phyloP scores from a whole-genome alignment of 306 rosid species.

The Dryas drummondii region DNA sequence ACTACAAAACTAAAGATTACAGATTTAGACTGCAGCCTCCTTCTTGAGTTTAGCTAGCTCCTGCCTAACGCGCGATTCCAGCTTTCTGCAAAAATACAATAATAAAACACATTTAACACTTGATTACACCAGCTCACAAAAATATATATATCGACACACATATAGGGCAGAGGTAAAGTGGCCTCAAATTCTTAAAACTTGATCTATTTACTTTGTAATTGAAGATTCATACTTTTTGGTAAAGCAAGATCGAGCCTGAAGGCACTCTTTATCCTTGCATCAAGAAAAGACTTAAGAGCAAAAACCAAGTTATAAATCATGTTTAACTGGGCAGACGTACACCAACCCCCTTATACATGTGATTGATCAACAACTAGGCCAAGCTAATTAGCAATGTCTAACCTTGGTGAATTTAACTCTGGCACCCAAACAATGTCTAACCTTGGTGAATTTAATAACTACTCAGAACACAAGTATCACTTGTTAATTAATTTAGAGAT shows the following conservation, averaged over 20 bases:
- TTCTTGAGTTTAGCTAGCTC: slow-evolving; percentile 47
- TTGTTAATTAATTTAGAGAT: no score
- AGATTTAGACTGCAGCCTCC: slow-evolving; percentile 19
- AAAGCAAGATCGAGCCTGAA: neutral
- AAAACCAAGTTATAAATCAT: neutral
- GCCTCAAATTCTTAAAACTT: neutral
- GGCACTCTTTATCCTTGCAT: neutral
- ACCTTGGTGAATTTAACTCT: neutral
- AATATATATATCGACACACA: no score
- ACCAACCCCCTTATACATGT: neutral
- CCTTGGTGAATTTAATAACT: no score
- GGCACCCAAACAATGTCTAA: no score
- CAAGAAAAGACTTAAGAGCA: neutral
- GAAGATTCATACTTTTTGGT: neutral
- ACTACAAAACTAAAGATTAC: neutral
- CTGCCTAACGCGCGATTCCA: slow-evolving; percentile 38
- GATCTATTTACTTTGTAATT: neutral
- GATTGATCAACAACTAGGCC: neutral
- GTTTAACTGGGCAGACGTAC: neutral
- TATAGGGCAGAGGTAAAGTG: neutral
- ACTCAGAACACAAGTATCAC: no score
- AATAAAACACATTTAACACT: neutral
- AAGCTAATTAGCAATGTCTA: neutral
- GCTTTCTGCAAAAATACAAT: slow-evolving; percentile 27
- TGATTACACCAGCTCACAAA: neutral